Evolutionary conservation across 1,284 basidiomycete genomes (phyloP).

Genomic region (Xerocomus amazonicus): DNA sequence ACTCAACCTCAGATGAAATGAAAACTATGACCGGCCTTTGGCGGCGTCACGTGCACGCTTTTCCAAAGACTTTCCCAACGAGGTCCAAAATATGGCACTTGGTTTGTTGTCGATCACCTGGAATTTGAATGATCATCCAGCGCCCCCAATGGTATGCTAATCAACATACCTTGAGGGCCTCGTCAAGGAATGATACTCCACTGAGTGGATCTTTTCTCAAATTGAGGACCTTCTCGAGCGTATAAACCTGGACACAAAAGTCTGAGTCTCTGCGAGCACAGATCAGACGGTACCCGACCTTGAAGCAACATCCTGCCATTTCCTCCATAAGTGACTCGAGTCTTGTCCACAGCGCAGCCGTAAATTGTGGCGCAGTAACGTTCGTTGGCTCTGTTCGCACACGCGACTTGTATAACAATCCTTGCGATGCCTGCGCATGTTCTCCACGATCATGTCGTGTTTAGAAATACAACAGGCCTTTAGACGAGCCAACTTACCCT

Average conservation of each 20-base stretch:
- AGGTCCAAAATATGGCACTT: slow-evolving; percentile 87
- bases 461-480: not conserved
- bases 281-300: slow-evolving; percentile 44
- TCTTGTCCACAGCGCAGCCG: slow-evolving; percentile 76
- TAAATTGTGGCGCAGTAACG: slow-evolving; percentile 78
- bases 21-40: slow-evolving; percentile 50
- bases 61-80: slow-evolving; percentile 77
- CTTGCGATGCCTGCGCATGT: slow-evolving; percentile 31
- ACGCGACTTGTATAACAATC: slow-evolving; percentile 69
- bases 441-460: slow-evolving; percentile 18
- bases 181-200: slow-evolving; percentile 82
- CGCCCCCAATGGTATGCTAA: not conserved
- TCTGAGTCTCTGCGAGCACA: not conserved
- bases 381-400: slow-evolving; percentile 83
- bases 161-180: slow-evolving; percentile 78
- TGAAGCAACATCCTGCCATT: slow-evolving; percentile 87
- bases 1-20: not conserved
- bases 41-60: slow-evolving; percentile 73
- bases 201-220: slow-evolving; percentile 81
- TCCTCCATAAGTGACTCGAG: slow-evolving; percentile 85
- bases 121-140: slow-evolving; percentile 9
- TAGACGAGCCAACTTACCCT: slow-evolving; percentile 50
- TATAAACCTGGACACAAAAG: slow-evolving; percentile 66
- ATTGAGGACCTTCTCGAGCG: slow-evolving; percentile 88
- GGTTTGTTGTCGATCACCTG: slow-evolving; percentile 87